A percentile compares a stretch with the other conserved stretches of the same genome.
phyloP scores from a whole-genome alignment of 768 basidiomycete genomes.

The Russula brevipes region DNA sequence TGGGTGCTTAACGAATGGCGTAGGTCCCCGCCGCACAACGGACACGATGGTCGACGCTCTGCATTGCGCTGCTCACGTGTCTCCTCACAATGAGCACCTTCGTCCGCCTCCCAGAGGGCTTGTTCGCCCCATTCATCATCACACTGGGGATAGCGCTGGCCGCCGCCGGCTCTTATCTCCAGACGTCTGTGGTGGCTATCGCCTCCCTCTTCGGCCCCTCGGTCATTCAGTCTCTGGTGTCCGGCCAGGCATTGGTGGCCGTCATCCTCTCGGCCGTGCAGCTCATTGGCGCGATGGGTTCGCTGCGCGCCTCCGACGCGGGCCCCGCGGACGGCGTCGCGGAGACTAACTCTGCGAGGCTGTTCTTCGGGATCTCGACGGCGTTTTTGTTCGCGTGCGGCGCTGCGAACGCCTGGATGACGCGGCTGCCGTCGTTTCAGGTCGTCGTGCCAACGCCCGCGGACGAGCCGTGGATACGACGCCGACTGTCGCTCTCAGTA shows the following conservation, averaged over 20 bases:
- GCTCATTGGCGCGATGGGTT: constrained; percentile 56
- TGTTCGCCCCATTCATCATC: constrained; percentile 64
- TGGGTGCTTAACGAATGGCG: not conserved
- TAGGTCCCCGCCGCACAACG: constrained; percentile 60
- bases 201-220: constrained; percentile 73
- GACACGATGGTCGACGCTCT: constrained; percentile 47
- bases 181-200: constrained; percentile 72
- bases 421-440: constrained; percentile 55
- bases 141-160: constrained; percentile 56
- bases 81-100: constrained; percentile 65
- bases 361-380: constrained; percentile 69
- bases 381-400: constrained; percentile 55
- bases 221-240: constrained; percentile 70
- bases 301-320: constrained; percentile 37
- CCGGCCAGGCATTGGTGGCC: constrained; percentile 82
- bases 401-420: constrained; percentile 53
- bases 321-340: constrained; percentile 39
- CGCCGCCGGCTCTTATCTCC: constrained; percentile 64
- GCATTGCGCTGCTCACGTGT: constrained; percentile 48
- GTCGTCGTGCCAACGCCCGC: constrained; percentile 38
- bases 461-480: constrained; percentile 33
- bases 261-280: constrained; percentile 78
- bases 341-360: constrained; percentile 63
- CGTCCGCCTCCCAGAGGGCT: constrained; percentile 43
- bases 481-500: constrained; percentile 31